Evolutionary conservation across 768 basidiomycete species (phyloP).

Genomic region (Russula sp.): DNA sequence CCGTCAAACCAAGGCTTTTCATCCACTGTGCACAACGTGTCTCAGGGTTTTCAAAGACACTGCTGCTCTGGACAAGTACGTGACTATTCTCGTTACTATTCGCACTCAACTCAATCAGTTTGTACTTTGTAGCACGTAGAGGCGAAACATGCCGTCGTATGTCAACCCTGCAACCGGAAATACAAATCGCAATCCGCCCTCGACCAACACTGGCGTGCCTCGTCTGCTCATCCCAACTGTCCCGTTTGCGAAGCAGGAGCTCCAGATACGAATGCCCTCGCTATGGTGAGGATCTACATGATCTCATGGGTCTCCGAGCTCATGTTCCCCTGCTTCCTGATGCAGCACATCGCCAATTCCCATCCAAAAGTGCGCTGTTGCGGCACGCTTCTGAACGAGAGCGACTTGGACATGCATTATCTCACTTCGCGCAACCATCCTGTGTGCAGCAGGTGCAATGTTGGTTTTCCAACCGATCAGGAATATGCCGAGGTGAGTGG

Average conservation of each 20-base stretch:
- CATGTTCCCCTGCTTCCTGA: not conserved
- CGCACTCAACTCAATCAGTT: not conserved
- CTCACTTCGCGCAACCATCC: slow-evolving; percentile 27
- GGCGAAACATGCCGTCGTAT: slow-evolving; percentile 26
- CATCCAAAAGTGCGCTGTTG: slow-evolving; percentile 28
- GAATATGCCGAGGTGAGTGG: slow-evolving; percentile 23
- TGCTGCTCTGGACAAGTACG: slow-evolving; percentile 25
- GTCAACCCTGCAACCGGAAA: slow-evolving; percentile 21
- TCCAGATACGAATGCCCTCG: slow-evolving; percentile 16
- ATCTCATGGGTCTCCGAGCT: slow-evolving; percentile 2
- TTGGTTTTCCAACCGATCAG: slow-evolving; percentile 20
- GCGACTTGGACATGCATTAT: slow-evolving; percentile 27
- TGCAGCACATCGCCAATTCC: slow-evolving; percentile 22
- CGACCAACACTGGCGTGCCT: slow-evolving; percentile 28
- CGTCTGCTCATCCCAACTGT: slow-evolving; percentile 22
- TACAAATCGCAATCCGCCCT: slow-evolving; percentile 27
- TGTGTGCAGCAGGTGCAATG: slow-evolving; percentile 12
- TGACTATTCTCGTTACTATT: not conserved
- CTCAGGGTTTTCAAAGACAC: slow-evolving; percentile 24
- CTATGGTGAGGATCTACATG: slow-evolving; percentile 13
- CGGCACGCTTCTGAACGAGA: slow-evolving; percentile 20
- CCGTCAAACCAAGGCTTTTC: slow-evolving; percentile 10
- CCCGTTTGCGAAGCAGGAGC: slow-evolving; percentile 19
- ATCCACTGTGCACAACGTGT: slow-evolving; percentile 21
- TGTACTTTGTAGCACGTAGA: slow-evolving; percentile 16